Conservation (phyloP, 176 grass and related monocot species). For the Eragrostis curvula region DNA sequence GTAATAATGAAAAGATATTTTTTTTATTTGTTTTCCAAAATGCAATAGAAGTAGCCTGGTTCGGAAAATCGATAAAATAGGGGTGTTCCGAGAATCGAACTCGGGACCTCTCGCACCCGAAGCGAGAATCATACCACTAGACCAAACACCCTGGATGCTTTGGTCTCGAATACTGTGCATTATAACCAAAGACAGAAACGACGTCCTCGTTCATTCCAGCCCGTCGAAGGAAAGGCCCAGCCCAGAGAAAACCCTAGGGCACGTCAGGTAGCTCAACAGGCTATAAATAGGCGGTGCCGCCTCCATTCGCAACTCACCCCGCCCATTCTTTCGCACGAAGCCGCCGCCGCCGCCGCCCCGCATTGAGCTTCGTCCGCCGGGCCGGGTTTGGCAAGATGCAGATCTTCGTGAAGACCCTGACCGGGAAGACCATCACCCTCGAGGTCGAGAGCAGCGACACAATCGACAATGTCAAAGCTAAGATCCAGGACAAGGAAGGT, state of each 20-base stretch:
- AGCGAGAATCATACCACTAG: conserved; percentile 99
- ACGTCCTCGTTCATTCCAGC: not conserved
- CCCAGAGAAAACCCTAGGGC: conserved; percentile 23
- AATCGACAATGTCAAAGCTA: conserved; percentile 98
- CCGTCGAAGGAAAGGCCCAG: conserved; percentile 3
- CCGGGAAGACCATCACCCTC: conserved; percentile 96
- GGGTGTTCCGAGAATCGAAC: conserved; percentile 99
- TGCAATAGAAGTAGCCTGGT: too few species aligned
- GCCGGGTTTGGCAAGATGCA: conserved; percentile 64
- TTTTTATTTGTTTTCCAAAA: too few species aligned
- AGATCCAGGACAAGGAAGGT: conserved; percentile 99
- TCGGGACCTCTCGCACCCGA: conserved; percentile 90
- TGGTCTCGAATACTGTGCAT: not conserved
- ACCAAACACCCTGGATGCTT: conserved; percentile 67
- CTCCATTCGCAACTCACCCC: not conserved
- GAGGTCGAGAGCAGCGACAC: conserved; percentile 99
- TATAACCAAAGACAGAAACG: too few species aligned
- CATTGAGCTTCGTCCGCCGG: not conserved
- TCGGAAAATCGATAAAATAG: not conserved
- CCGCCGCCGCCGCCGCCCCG: not conserved
- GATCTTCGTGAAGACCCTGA: conserved; percentile 98
- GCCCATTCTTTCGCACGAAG: not conserved
- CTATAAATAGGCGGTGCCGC: conserved; percentile 5
- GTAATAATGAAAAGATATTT: too few species aligned
- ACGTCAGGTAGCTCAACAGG: fast-evolving